Percentiles rank a stretch among this genome's conserved stretches.
These are phyloP conservation scores for Mucor indicus DNA, from an alignment of 371 early-diverging fungal species.

Conservation along the genomic window DNA sequence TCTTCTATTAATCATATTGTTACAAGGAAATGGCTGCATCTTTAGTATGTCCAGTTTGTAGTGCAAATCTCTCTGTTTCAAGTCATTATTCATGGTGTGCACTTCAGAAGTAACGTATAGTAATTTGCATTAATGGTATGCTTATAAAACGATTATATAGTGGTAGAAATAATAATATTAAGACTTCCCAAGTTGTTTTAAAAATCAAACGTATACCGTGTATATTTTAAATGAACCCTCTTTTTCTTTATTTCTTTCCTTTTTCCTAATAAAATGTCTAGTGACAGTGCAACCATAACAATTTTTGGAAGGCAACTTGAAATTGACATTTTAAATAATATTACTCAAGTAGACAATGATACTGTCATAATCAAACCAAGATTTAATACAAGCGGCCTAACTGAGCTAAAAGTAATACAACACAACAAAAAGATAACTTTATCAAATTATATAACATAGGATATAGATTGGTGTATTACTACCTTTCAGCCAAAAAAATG, in stretches of 20 bases:
- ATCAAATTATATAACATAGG: neutral
- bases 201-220: no score
- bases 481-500: constrained; percentile 36
- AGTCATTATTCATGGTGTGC: constrained; percentile 25
- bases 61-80: constrained; percentile 13
- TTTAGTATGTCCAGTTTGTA: constrained; percentile 13
- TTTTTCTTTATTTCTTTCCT: no score
- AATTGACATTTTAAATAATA: constrained; percentile 19
- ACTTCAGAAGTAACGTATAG: constrained; percentile 29
- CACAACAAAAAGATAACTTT: neutral
- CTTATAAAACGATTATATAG: no score
- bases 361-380: constrained; percentile 28
- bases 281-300: no score
- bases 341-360: constrained; percentile 29
- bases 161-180: no score
- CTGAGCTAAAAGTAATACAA: constrained; percentile 36
- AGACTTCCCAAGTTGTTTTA: no score
- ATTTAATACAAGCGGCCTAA: constrained; percentile 24
- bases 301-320: constrained; percentile 25
- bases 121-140: no score
- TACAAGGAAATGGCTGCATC: constrained; percentile 3
- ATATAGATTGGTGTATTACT: constrained; percentile 34
- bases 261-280: no score
- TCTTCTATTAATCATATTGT: no score
- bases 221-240: no score